Conservation (phyloP, 371 early-diverging fungal species). For the Quaeritorhiza haematococci region DNA sequence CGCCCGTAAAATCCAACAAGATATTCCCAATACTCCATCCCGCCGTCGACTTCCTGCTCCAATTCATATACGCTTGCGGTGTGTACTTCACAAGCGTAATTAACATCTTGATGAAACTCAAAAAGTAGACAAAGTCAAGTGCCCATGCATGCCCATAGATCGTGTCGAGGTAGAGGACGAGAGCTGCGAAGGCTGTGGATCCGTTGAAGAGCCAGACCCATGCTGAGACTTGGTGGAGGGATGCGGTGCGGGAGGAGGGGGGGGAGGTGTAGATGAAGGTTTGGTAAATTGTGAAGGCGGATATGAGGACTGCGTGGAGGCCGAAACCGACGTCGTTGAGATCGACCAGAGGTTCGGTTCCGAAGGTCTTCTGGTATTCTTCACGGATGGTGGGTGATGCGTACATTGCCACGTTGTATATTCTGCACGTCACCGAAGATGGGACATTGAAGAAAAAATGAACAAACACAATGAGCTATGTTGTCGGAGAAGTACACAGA, state of each 20-base stretch:
- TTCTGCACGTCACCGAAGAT: conserved; percentile 22
- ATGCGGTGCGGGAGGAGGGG: conserved; percentile 9
- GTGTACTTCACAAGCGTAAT: conserved; percentile 81
- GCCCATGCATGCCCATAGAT: conserved; percentile 31
- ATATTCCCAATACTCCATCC: conserved; percentile 94
- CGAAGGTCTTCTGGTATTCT: conserved; percentile 65
- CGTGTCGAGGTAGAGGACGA: conserved; percentile 29
- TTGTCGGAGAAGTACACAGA: not conserved
- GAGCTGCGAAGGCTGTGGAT: conserved; percentile 33
- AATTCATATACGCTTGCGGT: conserved; percentile 84
- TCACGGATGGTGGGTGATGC: conserved; percentile 60
- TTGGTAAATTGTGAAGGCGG: conserved; percentile 63
- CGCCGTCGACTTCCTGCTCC: conserved; percentile 67
- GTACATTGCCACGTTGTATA: conserved; percentile 74
- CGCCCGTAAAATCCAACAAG: conserved; percentile 86
- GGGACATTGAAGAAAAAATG: too few relatives aligned
- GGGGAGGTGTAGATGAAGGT: conserved; percentile 74
- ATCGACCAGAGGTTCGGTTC: conserved; percentile 67
- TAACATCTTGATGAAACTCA: conserved; percentile 74
- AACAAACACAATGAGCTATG: too few relatives aligned
- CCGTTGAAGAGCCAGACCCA: conserved; percentile 25
- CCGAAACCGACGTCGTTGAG: conserved; percentile 87
- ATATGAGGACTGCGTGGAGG: conserved; percentile 67
- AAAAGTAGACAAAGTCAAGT: conserved; percentile 67
- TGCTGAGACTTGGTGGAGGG: not conserved